These are phyloP conservation scores for Globisporangium echinulatum DNA, from an alignment of 352 stramenopile genomes.

Conservation along the genomic window DNA sequence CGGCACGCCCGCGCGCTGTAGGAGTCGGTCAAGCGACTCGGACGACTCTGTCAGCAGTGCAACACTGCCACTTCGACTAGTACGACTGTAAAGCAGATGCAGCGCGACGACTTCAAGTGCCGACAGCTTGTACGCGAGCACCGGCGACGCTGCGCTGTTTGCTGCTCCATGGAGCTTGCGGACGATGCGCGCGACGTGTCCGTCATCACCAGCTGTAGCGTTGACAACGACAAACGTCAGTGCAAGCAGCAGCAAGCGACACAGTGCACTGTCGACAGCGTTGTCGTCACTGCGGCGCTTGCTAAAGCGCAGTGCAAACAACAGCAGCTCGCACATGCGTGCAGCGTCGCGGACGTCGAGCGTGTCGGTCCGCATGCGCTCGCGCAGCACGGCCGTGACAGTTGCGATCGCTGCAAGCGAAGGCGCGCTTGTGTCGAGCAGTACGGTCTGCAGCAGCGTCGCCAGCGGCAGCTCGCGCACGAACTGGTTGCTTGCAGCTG, in stretches of 20 bases:
- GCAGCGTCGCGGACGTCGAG: conserved; percentile 17
- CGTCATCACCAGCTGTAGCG: neutral
- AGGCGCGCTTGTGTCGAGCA: neutral
- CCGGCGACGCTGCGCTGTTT: neutral
- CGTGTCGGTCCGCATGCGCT: conserved; percentile 7
- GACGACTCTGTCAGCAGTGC: too few relatives aligned
- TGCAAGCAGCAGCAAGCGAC: conserved; percentile 28
- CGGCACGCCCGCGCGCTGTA: conserved; percentile 9
- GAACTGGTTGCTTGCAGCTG: conserved; percentile 2
- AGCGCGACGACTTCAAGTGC: conserved; percentile 22
- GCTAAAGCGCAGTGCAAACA: conserved; percentile 30
- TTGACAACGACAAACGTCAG: conserved; percentile 26
- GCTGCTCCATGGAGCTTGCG: conserved; percentile 26
- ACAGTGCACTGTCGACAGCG: conserved; percentile 15
- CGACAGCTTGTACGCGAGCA: conserved; percentile 20
- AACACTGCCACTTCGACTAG: too few relatives aligned
- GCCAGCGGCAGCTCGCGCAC: conserved; percentile 9
- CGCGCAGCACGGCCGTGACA: conserved; percentile 10
- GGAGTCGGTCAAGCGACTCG: neutral
- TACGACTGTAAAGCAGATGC: conserved; percentile 7
- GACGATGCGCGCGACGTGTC: conserved; percentile 25
- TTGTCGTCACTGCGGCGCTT: conserved; percentile 1
- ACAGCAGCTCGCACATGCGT: conserved; percentile 40
- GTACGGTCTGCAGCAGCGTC: conserved; percentile 13
- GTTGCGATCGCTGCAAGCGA: neutral